Base-by-base conservation (phyloP, 331 rosid genomes). In the Rhamnella rubrinervis region DNA sequence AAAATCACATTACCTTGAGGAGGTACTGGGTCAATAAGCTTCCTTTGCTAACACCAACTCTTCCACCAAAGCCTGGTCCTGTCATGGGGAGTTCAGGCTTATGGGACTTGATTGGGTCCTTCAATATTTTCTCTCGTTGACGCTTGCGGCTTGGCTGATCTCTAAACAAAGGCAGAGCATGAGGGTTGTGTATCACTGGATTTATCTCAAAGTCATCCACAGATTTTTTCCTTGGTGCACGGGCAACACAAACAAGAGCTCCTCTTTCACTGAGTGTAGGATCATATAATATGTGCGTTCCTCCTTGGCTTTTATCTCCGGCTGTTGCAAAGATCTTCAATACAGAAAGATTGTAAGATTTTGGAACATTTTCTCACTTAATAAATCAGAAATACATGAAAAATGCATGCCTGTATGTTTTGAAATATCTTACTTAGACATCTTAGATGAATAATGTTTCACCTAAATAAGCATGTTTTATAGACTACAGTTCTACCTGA, bases 11-110 rank as follows among this genome's bases (percentile, higher is more conserved):
- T 73, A 88, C 98, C 97, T 90, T 90, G 14, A 93, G 80, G 21
- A 90, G 98, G 84, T 93, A 93, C 71, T 93, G 97, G 71, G 98
- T 93, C 74, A 93, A 82, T 70, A 93, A 84, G 82, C 98, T 93
- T 85, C 98, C 98, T 78, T 89, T 88, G 78, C 81, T 93, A 25
- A 64, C 53, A 38, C 98, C 98, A 80, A 88, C 95, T 74, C 98
- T 81, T 73, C 98, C 97, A 74, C 98, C 98, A 61, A 91, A 93
- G 56, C 98, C 96, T 58, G 98, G 98, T 69, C 97, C 98, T 16
- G 85, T 91, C 46, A 93, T 89, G 68, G 97, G 98, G 71, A 90
- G 85, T 63, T 93, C 98, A 56, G 98, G 98, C 85, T 93, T 93
- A 75, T 88, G 97, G 77, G 98, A 85, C 86, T 93, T 91, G 65